A percentile compares a stretch with the other conserved stretches of the same genome.
Conservation (phyloP, 2,329 filamentous ascomycete genomes). For the Talaromyces rugulosus region DNA sequence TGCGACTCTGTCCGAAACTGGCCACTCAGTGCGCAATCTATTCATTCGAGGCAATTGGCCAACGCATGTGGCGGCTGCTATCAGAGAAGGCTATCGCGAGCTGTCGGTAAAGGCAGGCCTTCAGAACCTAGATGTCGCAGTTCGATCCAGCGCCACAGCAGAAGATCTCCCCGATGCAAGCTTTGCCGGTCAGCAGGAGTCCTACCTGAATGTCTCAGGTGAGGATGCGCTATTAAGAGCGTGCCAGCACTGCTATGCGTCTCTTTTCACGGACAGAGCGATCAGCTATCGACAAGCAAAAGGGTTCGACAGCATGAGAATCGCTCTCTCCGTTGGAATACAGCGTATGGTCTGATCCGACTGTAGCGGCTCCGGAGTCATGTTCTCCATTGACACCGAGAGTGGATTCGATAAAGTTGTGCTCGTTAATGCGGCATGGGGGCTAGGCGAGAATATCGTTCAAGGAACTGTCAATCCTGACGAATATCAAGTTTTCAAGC, state of each 20-base stretch:
- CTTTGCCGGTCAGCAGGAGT: slow-evolving; percentile 38
- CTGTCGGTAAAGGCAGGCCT: slow-evolving; percentile 19
- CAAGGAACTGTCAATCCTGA: slow-evolving; percentile 37
- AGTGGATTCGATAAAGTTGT: slow-evolving; percentile 37
- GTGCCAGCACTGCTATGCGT: slow-evolving; percentile 36
- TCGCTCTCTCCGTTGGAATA: slow-evolving; percentile 21
- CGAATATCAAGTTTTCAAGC: slow-evolving; percentile 39
- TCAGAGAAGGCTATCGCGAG: slow-evolving; percentile 25
- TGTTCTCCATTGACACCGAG: slow-evolving; percentile 41
- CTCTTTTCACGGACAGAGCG: slow-evolving; percentile 36
- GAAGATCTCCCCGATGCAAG: slow-evolving; percentile 38
- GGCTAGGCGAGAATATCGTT: slow-evolving; percentile 37
- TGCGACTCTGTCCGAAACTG: slow-evolving; percentile 26
- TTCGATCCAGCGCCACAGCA: slow-evolving; percentile 37
- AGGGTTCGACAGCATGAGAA: slow-evolving; percentile 19
- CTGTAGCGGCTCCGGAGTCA: slow-evolving; percentile 32
- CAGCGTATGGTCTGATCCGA: slow-evolving; percentile 32
- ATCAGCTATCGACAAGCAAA: slow-evolving; percentile 30
- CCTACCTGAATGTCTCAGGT: slow-evolving; percentile 34
- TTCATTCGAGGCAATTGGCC: slow-evolving; percentile 32
- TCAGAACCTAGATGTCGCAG: slow-evolving; percentile 30
- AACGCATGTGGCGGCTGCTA: slow-evolving; percentile 22
- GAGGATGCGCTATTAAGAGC: slow-evolving; percentile 28
- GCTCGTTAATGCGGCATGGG: slow-evolving; percentile 38
- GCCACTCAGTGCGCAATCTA: slow-evolving; percentile 24